Evolutionary conservation across 257 asterid genomes (phyloP).

Genomic region (Prunella vulgaris): DNA sequence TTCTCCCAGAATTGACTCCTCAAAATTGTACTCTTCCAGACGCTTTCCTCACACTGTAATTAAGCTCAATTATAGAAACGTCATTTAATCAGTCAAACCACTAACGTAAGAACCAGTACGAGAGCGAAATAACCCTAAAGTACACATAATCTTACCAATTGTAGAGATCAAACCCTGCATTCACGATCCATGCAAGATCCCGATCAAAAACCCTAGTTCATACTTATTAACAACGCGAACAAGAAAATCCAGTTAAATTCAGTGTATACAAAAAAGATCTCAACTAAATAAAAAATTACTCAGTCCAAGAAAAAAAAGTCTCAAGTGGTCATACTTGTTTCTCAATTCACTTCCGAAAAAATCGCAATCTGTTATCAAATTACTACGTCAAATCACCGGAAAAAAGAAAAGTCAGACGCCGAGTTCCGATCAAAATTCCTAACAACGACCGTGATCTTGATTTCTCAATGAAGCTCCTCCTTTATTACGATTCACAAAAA

Average conservation of each 20-base stretch:
- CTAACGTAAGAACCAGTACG: background rate
- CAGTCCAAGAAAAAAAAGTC: background rate
- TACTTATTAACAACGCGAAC: constrained; percentile 20
- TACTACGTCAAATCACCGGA: constrained; percentile 14
- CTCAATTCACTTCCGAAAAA: constrained; percentile 19
- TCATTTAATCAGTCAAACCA: constrained; percentile 12
- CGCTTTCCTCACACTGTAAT: constrained; percentile 23
- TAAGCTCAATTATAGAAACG: constrained; percentile 24
- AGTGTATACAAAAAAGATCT: constrained; percentile 20
- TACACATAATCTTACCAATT: constrained; percentile 30
- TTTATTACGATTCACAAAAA: background rate
- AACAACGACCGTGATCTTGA: constrained; percentile 25
- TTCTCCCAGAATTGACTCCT: constrained; percentile 18
- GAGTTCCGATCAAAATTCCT: constrained; percentile 16
- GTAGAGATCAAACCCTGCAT: constrained; percentile 56
- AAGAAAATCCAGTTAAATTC: constrained; percentile 14
- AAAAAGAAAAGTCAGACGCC: background rate
- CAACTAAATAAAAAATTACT: background rate
- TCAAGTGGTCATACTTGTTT: constrained; percentile 16
- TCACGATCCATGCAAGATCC: constrained; percentile 48
- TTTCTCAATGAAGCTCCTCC: constrained; percentile 19
- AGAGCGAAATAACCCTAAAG: constrained; percentile 12
- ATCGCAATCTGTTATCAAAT: background rate
- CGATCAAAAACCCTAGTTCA: constrained; percentile 36
- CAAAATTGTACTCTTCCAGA: constrained; percentile 20